Evolutionary conservation across 2,329 filamentous ascomycete species (phyloP).

Genomic region (Ceratocystis harringtonii): DNA sequence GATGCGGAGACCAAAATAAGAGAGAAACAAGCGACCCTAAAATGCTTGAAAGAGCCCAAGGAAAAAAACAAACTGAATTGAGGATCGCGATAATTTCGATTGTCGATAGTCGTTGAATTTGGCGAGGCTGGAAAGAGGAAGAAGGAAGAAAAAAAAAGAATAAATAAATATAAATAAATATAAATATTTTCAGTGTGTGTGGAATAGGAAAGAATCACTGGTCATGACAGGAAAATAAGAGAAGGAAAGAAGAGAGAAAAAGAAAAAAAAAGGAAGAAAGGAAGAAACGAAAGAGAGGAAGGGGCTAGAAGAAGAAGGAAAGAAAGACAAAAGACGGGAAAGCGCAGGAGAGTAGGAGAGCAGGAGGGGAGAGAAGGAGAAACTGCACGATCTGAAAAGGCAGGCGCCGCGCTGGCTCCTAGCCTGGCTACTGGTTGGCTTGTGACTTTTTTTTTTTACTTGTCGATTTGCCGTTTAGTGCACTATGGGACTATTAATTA

Average conservation of each 20-base stretch:
- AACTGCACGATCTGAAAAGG: too few relatives aligned
- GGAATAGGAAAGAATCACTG: not conserved
- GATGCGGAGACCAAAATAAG: not conserved
- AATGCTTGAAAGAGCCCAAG: not conserved
- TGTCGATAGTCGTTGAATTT: not conserved
- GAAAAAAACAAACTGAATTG: constrained; percentile 1
- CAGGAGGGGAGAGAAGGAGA: too few relatives aligned
- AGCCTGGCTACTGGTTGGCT: too few relatives aligned
- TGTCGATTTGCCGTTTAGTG: too few relatives aligned
- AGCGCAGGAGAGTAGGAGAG: too few relatives aligned
- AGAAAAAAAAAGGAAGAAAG: not conserved
- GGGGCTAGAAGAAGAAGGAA: too few relatives aligned
- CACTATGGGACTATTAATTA: too few relatives aligned
- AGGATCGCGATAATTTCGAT: not conserved
- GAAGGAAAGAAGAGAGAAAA: constrained; percentile 6
- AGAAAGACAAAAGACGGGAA: too few relatives aligned
- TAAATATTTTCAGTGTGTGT: not conserved
- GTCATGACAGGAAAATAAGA: not conserved
- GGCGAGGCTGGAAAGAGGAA: constrained; percentile 15
- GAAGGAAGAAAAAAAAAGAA: constrained; percentile 5
- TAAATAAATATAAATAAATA: constrained; percentile 5
- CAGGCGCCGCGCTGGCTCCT: too few relatives aligned
- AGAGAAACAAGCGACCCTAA: not conserved
- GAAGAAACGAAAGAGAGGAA: not conserved
- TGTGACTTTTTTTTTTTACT: too few relatives aligned